A percentile compares a stretch with the other conserved stretches of the same genome.
phyloP scores from a whole-genome alignment of 371 early-diverging fungal species.

The Umbelopsis sp. region DNA sequence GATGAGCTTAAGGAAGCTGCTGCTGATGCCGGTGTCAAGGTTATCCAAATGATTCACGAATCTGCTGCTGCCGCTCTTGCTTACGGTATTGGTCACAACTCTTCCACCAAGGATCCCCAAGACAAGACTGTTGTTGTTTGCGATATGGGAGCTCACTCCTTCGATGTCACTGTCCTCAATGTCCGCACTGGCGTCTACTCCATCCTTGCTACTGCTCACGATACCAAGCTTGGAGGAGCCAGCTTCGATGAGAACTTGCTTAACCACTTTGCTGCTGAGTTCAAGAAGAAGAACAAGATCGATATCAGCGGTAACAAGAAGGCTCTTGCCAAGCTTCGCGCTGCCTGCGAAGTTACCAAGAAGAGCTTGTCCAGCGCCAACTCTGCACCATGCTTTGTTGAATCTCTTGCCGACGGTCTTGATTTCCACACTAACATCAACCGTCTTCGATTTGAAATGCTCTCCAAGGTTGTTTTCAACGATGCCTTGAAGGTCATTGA shows the following conservation, averaged over 20 bases:
- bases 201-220: conserved; percentile 84
- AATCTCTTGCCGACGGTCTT: conserved; percentile 90
- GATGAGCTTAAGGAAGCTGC: conserved; percentile 83
- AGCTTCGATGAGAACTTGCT: conserved; percentile 92
- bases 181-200: conserved; percentile 90
- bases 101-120: conserved; percentile 55
- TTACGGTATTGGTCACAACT: conserved; percentile 76
- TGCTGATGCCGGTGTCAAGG: conserved; percentile 88
- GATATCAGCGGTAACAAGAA: conserved; percentile 77
- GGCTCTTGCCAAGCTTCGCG: conserved; percentile 83
- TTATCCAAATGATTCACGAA: conserved; percentile 91
- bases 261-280: conserved; percentile 83
- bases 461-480: conserved; percentile 80
- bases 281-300: conserved; percentile 84
- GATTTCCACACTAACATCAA: conserved; percentile 90
- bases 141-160: conserved; percentile 96
- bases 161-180: conserved; percentile 91
- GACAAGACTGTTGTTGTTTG: conserved; percentile 90
- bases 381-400: conserved; percentile 92
- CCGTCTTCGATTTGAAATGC: conserved; percentile 92
- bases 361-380: conserved; percentile 85
- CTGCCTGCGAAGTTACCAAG: conserved; percentile 92
- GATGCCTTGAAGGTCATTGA: conserved; percentile 77
- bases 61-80: conserved; percentile 97
- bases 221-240: conserved; percentile 88